Evolutionary conservation across 805 yeast species (phyloP), one percentile per base, ranked within the genome.

Genomic region (Metahyphopichia silvanorum): DNA sequence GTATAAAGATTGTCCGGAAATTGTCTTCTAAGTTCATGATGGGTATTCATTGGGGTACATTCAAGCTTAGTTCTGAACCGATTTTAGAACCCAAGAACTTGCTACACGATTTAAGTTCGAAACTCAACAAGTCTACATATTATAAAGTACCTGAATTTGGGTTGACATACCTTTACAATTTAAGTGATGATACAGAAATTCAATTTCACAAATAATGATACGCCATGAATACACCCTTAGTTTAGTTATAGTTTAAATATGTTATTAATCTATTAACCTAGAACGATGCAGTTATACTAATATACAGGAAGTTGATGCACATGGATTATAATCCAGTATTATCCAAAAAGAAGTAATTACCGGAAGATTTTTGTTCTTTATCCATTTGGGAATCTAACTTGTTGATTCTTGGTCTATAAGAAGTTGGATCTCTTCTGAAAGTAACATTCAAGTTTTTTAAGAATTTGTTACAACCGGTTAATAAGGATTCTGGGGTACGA

Each of bases 341-440:
- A 56, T 91, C 98, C 67, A 93, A 76, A 79, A 93, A 93, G 81
- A 93, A 93, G 71, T 84, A 93, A 74, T 91, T 89, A 40, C 98
- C 98, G 31, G 78, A 56, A 27, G 77, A 57, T 70, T 93, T 93
- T 68, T 93, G 99, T 70, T 93, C 98, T 69, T 84, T 93, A 66
- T 93, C 99, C 96, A 93, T 87, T 74, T 93, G 99, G 34, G 98
- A 89, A 56, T 86, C 98, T 57, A 86, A 70, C 69, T 93, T 93
- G 74, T 93, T 93, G 63, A 93, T 93, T 78, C 99, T 86, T 55
- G 99, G 99, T 70, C 99, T 84, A 77, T 78, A 93, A 36, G 96
- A 86, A 60, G 81, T 87, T 53, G 99, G 98, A 69, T 93, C 99
- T 74, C 99, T 87, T 80, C 99, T 86, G 73, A 93, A 93, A 2